Percentiles rank a stretch among this genome's conserved stretches.
Evolutionary conservation across 768 basidiomycete genomes (phyloP).

Genomic region (Mycena indigotica): DNA sequence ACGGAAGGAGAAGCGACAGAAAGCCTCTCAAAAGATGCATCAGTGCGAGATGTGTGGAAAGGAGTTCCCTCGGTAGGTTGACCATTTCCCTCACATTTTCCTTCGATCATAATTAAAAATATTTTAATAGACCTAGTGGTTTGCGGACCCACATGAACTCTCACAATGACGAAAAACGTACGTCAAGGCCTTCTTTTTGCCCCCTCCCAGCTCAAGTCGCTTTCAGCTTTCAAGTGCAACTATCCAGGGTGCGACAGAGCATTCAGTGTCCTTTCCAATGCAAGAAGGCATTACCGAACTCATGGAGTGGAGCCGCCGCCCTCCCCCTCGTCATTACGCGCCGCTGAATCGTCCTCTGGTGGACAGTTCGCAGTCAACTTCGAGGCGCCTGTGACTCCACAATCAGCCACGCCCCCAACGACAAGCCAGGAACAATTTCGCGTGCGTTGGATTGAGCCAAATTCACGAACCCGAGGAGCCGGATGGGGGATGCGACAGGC

Average conservation of each 20-base stretch:
- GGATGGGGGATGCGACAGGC: not conserved
- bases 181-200: constrained; percentile 69
- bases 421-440: constrained; percentile 7
- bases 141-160: constrained; percentile 61
- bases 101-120: constrained; percentile 1
- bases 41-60: constrained; percentile 52
- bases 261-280: constrained; percentile 56
- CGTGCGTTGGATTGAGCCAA: constrained; percentile 9
- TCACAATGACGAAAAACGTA: constrained; percentile 60
- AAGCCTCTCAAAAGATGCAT: constrained; percentile 49
- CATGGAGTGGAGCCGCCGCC: constrained; percentile 47
- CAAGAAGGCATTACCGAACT: not conserved
- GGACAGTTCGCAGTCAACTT: not conserved
- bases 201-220: constrained; percentile 34
- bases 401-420: not conserved
- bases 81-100: not conserved
- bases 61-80: constrained; percentile 50
- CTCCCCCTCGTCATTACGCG: constrained; percentile 5
- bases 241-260: constrained; percentile 53
- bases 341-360: not conserved
- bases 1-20: not conserved
- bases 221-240: constrained; percentile 36
- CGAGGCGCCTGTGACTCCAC: not conserved
- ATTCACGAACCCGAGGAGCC: not conserved
- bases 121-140: constrained; percentile 49